Conservation (phyloP, 2,329 filamentous ascomycete species). For the Sarocladiaceae sp. region DNA sequence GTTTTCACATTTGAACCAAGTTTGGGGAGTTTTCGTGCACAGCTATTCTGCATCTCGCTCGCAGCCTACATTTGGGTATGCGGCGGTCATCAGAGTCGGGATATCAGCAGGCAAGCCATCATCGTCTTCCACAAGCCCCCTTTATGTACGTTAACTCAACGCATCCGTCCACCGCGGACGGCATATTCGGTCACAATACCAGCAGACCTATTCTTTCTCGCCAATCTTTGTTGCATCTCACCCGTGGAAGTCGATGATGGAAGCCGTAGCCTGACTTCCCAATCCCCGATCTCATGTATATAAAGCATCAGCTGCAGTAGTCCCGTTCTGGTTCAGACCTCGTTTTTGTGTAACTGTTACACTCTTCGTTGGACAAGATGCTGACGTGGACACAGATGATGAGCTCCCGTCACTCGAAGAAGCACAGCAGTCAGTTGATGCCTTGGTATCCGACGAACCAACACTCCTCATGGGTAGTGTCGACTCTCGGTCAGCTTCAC, state of each 20-base stretch:
- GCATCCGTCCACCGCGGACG: slow-evolving; percentile 26
- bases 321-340: slow-evolving; percentile 18
- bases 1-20: slow-evolving; percentile 20
- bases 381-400: slow-evolving; percentile 47
- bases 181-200: slow-evolving; percentile 37
- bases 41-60: slow-evolving; percentile 3
- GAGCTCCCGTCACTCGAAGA: slow-evolving; percentile 58
- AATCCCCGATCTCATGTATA: slow-evolving; percentile 37
- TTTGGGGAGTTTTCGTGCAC: slow-evolving; percentile 2
- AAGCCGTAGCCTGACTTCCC: slow-evolving; percentile 47
- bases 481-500: neutral
- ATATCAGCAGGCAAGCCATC: slow-evolving; percentile 58
- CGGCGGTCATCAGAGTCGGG: slow-evolving; percentile 6
- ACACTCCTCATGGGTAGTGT: slow-evolving; percentile 11
- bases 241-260: slow-evolving; percentile 60
- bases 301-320: slow-evolving; percentile 21
- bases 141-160: slow-evolving; percentile 62
- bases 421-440: slow-evolving; percentile 60
- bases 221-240: slow-evolving; percentile 28
- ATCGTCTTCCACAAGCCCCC: slow-evolving; percentile 61
- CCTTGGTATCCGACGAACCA: slow-evolving; percentile 60
- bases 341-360: slow-evolving; percentile 23
- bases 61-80: neutral
- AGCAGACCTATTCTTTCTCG: slow-evolving; percentile 32
- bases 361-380: neutral